These are phyloP conservation scores for Endocalyx cinctus DNA, from an alignment of 2,329 filamentous ascomycete genomes.

Conservation along the genomic window DNA sequence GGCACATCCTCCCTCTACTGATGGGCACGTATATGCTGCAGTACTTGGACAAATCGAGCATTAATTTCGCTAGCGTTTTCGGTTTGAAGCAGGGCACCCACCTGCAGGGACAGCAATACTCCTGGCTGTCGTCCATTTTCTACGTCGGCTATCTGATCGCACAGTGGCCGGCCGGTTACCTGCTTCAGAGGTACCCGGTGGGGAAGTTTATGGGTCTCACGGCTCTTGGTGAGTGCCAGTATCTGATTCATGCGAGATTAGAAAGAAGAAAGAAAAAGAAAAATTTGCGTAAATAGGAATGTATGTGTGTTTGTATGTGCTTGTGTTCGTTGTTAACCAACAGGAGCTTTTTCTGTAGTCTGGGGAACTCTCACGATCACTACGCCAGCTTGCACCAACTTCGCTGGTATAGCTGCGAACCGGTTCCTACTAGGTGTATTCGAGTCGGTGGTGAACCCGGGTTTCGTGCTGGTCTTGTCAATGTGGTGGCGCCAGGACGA, in stretches of 20 bases:
- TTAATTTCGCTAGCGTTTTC: constrained; percentile 48
- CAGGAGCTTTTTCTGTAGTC: no score
- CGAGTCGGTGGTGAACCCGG: constrained; percentile 23
- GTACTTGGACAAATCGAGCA: constrained; percentile 35
- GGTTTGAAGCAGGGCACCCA: constrained; percentile 43
- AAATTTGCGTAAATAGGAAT: no score
- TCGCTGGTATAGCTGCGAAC: constrained; percentile 21
- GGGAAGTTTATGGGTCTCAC: constrained; percentile 23
- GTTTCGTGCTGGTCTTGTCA: constrained; percentile 20
- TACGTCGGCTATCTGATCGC: constrained; percentile 25
- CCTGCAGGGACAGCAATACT: constrained; percentile 46
- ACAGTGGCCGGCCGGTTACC: constrained; percentile 22
- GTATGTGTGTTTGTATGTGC: no score
- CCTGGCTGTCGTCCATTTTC: constrained; percentile 38
- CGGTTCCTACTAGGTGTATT: constrained; percentile 23
- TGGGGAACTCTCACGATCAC: constrained; percentile 24
- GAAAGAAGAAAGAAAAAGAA: no score
- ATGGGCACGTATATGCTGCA: constrained; percentile 29
- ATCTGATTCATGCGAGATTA: no score
- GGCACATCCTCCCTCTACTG: constrained; percentile 25
- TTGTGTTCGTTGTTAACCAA: no score
- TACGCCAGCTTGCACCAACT: constrained; percentile 22
- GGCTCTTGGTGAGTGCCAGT: constrained; percentile 11
- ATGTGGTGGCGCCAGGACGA: constrained; percentile 23
- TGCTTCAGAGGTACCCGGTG: constrained; percentile 19